These are phyloP conservation scores for Colletotrichum sp. DNA, from an alignment of 2,329 filamentous ascomycete genomes.

Conservation along the genomic window DNA sequence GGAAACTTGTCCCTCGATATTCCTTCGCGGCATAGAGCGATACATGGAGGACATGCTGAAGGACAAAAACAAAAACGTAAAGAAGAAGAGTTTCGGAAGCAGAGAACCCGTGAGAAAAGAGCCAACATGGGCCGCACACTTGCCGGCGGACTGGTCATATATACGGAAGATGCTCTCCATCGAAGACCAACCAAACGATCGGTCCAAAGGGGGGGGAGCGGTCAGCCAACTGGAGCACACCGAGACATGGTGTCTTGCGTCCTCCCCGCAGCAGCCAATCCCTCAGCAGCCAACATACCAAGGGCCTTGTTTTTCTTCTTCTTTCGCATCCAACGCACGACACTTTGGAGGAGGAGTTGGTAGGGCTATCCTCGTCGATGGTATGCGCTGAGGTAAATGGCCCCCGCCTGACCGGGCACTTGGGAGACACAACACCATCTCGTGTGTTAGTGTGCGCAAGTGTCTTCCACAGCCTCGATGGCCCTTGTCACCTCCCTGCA, in stretches of 20 bases:
- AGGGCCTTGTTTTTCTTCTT: slow-evolving; percentile 8
- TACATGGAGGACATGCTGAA: slow-evolving; percentile 11
- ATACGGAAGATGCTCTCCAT: background rate
- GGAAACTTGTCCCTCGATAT: slow-evolving; percentile 8
- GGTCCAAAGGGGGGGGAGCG: slow-evolving; percentile 7
- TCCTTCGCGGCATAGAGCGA: slow-evolving; percentile 11
- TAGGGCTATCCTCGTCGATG: slow-evolving; percentile 19
- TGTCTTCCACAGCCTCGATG: slow-evolving; percentile 13
- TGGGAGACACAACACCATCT: slow-evolving; percentile 20
- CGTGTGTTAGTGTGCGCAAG: slow-evolving; percentile 13
- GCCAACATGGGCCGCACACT: background rate
- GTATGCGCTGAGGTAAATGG: background rate
- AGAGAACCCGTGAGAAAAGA: slow-evolving; percentile 9
- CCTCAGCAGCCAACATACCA: slow-evolving; percentile 13
- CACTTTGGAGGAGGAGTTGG: background rate
- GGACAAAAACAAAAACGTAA: background rate
- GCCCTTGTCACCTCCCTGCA: slow-evolving; percentile 11
- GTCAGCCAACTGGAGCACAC: slow-evolving; percentile 12
- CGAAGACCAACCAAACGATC: background rate
- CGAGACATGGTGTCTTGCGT: slow-evolving; percentile 13
- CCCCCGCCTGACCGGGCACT: slow-evolving; percentile 15
- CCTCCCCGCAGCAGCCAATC: slow-evolving; percentile 14
- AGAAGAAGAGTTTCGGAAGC: slow-evolving; percentile 6
- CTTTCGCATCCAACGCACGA: slow-evolving; percentile 10
- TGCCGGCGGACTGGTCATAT: slow-evolving; percentile 6